Base-by-base conservation (phyloP, 257 asterid genomes). In the Henckelia pumila region DNA sequence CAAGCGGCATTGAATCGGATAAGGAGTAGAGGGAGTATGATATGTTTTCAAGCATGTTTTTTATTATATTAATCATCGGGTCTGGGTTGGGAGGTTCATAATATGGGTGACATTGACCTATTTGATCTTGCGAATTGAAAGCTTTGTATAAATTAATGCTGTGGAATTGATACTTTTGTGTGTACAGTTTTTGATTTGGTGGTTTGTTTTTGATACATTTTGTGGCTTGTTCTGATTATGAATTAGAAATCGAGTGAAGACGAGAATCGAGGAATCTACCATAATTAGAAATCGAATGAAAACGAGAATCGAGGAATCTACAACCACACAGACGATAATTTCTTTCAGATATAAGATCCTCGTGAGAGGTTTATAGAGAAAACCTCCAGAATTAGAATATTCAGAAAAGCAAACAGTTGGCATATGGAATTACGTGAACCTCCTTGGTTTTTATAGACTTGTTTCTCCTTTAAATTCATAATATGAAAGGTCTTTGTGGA, bases 1-100 rank as follows among this genome's bases (percentile, higher is more conserved):
- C 65, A 5, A 55, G 64, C 56, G 58, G 61, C 56, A 24, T 59
- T 22, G 61, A 61, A 57, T 66, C 58, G 33, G 74, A 68, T 5
- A 20, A 28, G 53, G 53, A 29, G 29, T 30, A 61, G 52, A 61
- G 63, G 60, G 49, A 23, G 19, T 28, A 6, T 13, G 11, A 7
- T 32, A 8, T 20, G 52, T 19, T 23, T 21, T 61, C 52, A 14
- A 44, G 49, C 10, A 19, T 44, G 29, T 14, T 14, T 61, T 4
- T 0, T 30, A 4, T 26, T 26, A 16, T 61, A 24, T 19, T 3
- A 44, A 44, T 3, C 4, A 14, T 14, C 7, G 3, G 52, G n/a
- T 44, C 19, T 44, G 19, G 52, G 52, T 14, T 37, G 8, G 17
- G 17, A 10, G 52, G 3, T 44, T 3, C 49, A 13, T 32, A 32